A percentile compares a stretch with the other conserved stretches of the same genome.
These are phyloP conservation scores for Picochlorum sp. DNA, from an alignment of 139 green algal species.

Conservation along the genomic window DNA sequence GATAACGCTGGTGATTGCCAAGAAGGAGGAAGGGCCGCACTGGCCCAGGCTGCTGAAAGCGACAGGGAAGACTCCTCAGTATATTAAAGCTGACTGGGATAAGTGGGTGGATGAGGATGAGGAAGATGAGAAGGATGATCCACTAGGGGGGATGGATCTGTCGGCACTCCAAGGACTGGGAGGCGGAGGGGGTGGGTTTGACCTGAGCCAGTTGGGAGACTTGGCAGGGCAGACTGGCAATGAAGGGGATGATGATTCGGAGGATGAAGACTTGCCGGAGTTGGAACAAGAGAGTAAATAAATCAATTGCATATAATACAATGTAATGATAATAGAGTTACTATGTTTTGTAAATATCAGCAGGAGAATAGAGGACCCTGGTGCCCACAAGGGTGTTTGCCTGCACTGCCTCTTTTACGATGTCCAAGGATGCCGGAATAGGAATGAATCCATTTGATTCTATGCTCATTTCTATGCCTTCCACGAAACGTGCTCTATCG, in stretches of 20 bases:
- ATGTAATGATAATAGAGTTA: not conserved
- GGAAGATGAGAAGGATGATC: conserved; percentile 18
- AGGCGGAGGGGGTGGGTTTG: conserved; percentile 10
- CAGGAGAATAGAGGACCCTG: not conserved
- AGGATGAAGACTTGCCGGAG: conserved; percentile 27
- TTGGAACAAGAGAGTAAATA: conserved; percentile 3
- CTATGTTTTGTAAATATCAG: not conserved
- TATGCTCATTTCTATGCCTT: conserved; percentile 8
- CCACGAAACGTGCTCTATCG: conserved; percentile 6
- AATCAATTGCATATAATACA: no score
- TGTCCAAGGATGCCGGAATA: conserved; percentile 17
- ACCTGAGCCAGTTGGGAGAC: conserved; percentile 6
- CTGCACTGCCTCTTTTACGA: conserved; percentile 16
- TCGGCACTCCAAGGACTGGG: conserved; percentile 18
- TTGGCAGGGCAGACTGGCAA: conserved; percentile 6
- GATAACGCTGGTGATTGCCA: conserved; percentile 54
- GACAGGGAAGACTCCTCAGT: conserved; percentile 22
- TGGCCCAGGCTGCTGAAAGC: conserved; percentile 56
- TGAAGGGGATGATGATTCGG: conserved; percentile 4
- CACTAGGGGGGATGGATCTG: conserved; percentile 27
- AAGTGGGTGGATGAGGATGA: conserved; percentile 63
- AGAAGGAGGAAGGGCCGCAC: conserved; percentile 40
- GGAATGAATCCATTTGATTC: conserved; percentile 17
- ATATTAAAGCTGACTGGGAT: conserved; percentile 45
- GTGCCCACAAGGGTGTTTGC: conserved; percentile 5